Evolutionary conservation across 75 land plant species (phyloP), one percentile per base, ranked within the genome.

Genomic region (Adiantum capillusveneris): DNA sequence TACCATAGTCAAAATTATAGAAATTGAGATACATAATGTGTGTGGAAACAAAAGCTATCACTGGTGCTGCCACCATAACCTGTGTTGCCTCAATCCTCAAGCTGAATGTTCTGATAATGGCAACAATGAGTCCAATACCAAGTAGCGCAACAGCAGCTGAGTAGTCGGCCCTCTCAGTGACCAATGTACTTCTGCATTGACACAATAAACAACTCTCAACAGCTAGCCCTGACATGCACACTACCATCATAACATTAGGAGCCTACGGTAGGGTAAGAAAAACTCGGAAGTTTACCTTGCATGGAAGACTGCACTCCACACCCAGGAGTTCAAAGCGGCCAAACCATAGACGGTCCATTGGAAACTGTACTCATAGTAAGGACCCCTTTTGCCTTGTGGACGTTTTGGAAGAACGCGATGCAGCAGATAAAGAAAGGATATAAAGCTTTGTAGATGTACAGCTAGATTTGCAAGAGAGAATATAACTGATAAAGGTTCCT

Each of bases 401-500:
- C 60, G 70, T 51, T 79, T 57, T 53, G 95, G 95, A 46, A 95
- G 76, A 72, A 81, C 86, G 71, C 82, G 80, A 59, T 86, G 69
- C 0, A 90, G 49, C 26, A 90, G 70, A 44, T 84, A 61, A 50
- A 84, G 74, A 57, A 95, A 95, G 42, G 99, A 95, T 18, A 78
- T 25, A 81, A 90, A 81, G 16, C 99, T 97, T 54, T 79, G 79
- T 46, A 90, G 77, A 28, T 95, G 97, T 69, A 86, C 61, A 9
- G 84, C 64, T 29, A 95, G 84, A 69, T 86, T 95, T 42, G 87
- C 62, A 11, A 76, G 75, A 27, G 99, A 86, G 21, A 86, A 79
- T 45, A 79, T 81, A 51, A 90, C 97, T 31, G 99, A 81, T 24
- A 83, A 84, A 29, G 99, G 99, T 65, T 95, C 99, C 99, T 95